Evolutionary conservation across 139 green algal species (phyloP), one percentile per base, ranked within the genome.

Genomic region (Micractinium sp.): DNA sequence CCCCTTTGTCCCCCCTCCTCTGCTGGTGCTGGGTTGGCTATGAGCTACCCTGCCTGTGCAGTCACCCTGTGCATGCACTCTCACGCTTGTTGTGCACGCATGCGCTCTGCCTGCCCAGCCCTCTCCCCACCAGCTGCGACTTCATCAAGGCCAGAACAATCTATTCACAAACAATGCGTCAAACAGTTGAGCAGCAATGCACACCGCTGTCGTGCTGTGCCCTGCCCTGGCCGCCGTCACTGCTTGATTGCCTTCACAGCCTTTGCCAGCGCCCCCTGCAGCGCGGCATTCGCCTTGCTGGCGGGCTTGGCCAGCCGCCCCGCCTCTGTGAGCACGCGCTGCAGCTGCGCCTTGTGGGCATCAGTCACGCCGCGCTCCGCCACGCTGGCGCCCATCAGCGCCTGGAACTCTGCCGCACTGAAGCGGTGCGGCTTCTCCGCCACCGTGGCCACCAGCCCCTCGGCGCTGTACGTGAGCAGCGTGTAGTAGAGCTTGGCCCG

Each of bases 351-450:
- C 0, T 74, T 74, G n/a, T 92, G 90, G 80, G 89, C 85, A 0
- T 67, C 2, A 25, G 60, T 91, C 0, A 88, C 86, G 12, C 23
- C 39, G 0, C 90, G 88, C 67, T 79, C 90, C n/a, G 76, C 69
- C 71, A 92, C 90, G 23, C 83, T 76, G 18, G 85, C 90, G 5
- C 36, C 79, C 84, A 97, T 88, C 88, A 97, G 90, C 14, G 92
- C 92, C 67, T 88, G 63, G 87, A 93, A 97, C 76, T 97, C 95
- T 3, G 89, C 53, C 15, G 92, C 85, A 22, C 75, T 78, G 83
- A 92, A 97, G 56, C 93, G 91, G 33, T 87, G 86, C 7, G 95
- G 94, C 74, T 83, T 87, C 39, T 95, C 92, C 0, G 60, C 82
- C 12, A 91, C 93, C 14, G 92, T 88, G 7, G 79, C 79, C 38